These are phyloP conservation scores for Ilex aquifolium DNA, from an alignment of 257 asterid genomes.

Conservation along the genomic window DNA sequence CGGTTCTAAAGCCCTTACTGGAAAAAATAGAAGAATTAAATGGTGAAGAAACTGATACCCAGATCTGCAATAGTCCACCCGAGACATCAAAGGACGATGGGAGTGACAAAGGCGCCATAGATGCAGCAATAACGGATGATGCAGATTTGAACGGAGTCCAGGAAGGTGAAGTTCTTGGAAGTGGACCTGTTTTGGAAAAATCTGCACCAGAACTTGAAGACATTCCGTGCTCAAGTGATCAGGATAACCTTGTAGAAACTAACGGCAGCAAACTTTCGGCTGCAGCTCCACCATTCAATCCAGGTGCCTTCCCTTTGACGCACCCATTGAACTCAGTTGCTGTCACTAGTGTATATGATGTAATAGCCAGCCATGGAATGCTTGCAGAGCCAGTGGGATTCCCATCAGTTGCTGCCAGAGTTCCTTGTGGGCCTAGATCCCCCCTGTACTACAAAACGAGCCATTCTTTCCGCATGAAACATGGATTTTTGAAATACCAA, in stretches of 20 bases:
- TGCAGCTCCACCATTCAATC: constrained; percentile 86
- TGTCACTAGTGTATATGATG: constrained; percentile 56
- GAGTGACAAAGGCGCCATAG: constrained; percentile 34
- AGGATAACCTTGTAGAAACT: constrained; percentile 51
- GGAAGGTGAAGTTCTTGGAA: constrained; percentile 41
- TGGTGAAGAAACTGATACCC: constrained; percentile 55
- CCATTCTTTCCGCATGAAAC: constrained; percentile 51
- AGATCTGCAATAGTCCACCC: constrained; percentile 48
- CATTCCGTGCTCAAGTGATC: constrained; percentile 27
- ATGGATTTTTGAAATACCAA: constrained; percentile 54
- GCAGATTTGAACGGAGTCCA: constrained; percentile 39
- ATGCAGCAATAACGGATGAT: constrained; percentile 30
- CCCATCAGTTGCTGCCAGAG: constrained; percentile 86
- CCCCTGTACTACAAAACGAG: constrained; percentile 66
- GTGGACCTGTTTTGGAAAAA: constrained; percentile 30
- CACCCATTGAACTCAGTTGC: constrained; percentile 36
- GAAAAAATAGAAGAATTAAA: constrained; percentile 75
- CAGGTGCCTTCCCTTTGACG: constrained; percentile 54
- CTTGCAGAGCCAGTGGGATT: constrained; percentile 53
- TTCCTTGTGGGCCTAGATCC: constrained; percentile 94
- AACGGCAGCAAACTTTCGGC: constrained; percentile 94
- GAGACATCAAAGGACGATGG: constrained; percentile 48
- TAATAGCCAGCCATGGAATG: constrained; percentile 52
- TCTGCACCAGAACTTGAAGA: constrained; percentile 44
- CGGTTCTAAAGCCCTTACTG: constrained; percentile 87